Base-by-base conservation (phyloP, 257 asterid species). In the Phtheirospermum japonicum region DNA sequence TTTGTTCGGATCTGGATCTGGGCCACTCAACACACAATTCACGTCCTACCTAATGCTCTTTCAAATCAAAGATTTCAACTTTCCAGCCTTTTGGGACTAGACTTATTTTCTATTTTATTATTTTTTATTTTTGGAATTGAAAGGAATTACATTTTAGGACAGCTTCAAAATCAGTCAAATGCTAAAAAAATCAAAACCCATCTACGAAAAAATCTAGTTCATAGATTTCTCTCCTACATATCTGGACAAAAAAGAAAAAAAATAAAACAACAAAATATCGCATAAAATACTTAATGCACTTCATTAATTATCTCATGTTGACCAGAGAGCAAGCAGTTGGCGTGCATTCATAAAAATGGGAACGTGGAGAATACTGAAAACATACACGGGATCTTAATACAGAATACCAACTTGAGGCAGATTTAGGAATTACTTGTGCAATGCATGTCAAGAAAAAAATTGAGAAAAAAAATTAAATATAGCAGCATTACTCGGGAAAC, bases 1-100 rank as follows among this genome's bases (percentile, higher is more conserved):
- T 73, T 79, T 87, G 83, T 77, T 80, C 64, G 87, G 92, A 83
- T 93, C 94, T 83, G 81, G 86, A 83, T 80, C 90, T 80, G 86
- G 81, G 77, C 95, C 85, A 77, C 85, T 77, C 76, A 78, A 72
- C 55, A 55, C 82, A 77, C 78, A 73, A 71, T 53, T 78, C 95
- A 78, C 76, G 88, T 71, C 83, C 94, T 67, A 84, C 75, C 86
- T 83, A 83, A 76, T 82, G 86, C 99, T 93, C 90, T 72, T 79
- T 65, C 86, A 92, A 83, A 83, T 65, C 72, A 80, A 86, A 82
- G 77, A 67, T 70, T 75, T 80, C 80, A 87, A 70, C 61, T 69
- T 74, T 69, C 71, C 76, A 79, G 39, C 70, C 49, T 66, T 73
- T 73, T 73, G 56, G 40, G 71, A 74, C 19, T 50, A 55, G 48